Base-by-base conservation (phyloP, 2,329 filamentous ascomycete genomes). In the Cercospora citrullina region DNA sequence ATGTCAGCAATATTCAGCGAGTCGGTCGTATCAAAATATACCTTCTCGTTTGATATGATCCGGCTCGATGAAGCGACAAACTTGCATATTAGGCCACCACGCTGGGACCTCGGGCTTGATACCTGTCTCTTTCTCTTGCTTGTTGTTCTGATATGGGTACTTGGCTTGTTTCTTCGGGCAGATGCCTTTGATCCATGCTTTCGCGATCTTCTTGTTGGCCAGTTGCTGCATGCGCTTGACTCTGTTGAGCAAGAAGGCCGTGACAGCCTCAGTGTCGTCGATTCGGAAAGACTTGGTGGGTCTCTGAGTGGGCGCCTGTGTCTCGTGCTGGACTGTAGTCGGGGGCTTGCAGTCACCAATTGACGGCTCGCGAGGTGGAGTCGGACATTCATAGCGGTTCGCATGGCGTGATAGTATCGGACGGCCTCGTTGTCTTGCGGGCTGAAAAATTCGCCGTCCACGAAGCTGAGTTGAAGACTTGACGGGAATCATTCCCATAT, bases 81-180 rank as follows among this genome's bases (percentile, higher is more conserved):
- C 60, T 7, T 65, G 28, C 14, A 63, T 18, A n/a, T 68, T 36
- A 9, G 79, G 79, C 79, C 79, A 80, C 75, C 77, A 80, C 3
- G 55, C 66, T 10, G 79, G 79, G 2, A 75, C 63, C 21, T 66
- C 62, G 12, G 74, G 72, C 55, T 64, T 36, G 7, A 28, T 51
- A 18, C 51, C 51, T 31, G 23, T 70, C 65, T 87, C 82, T 39
- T 85, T 81, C 65, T 84, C 83, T 0, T 89, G 87, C 1, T 86
- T 86, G 71, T 87, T 88, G 33, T 85, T 84, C 57, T 89, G 85
- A 74, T 93, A 93, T 0, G 91, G 90, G 72, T 91, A 88, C 18
- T 87, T 89, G 0, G 89, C 89, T 77, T 92, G 90, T 78, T 93
- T 93, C 79, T 91, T 92, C 0, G 91, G 91, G 73, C 91, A 90